Evolutionary conservation across 1,284 basidiomycete genomes (phyloP).

Genomic region (Pseudozyma pruni): DNA sequence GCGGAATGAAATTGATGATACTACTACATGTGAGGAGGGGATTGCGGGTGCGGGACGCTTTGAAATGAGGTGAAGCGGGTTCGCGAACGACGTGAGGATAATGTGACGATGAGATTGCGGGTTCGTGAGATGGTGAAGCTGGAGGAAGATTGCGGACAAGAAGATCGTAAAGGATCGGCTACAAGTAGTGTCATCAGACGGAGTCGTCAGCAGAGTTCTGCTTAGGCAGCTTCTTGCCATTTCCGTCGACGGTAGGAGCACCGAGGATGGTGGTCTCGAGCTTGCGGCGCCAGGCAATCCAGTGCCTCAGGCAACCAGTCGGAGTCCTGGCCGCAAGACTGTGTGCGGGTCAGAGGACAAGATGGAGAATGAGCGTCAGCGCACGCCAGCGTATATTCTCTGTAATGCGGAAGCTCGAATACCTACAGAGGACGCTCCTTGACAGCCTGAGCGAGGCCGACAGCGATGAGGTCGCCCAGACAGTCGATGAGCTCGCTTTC

Average conservation of each 20-base stretch:
- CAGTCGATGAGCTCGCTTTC: slow-evolving; percentile 14
- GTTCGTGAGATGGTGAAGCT: not conserved
- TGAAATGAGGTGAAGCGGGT: too few relatives aligned
- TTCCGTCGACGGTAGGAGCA: slow-evolving; percentile 11
- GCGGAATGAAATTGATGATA: not conserved
- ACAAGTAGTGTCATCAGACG: not conserved
- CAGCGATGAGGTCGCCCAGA: not conserved
- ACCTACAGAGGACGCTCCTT: slow-evolving; percentile 17
- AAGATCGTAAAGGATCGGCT: too few relatives aligned
- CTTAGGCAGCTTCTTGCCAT: slow-evolving; percentile 17
- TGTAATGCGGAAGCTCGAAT: not conserved
- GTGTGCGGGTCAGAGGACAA: not conserved
- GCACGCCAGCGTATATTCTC: too few relatives aligned
- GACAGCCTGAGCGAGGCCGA: slow-evolving; percentile 7
- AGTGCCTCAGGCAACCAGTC: slow-evolving; percentile 3
- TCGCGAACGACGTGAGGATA: not conserved
- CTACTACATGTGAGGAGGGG: too few relatives aligned
- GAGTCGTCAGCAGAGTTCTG: too few relatives aligned
- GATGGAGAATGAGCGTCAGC: not conserved
- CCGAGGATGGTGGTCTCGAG: slow-evolving; percentile 10
- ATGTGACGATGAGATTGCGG: too few relatives aligned
- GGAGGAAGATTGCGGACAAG: not conserved
- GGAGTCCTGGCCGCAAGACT: slow-evolving; percentile 3
- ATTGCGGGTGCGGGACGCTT: too few relatives aligned
- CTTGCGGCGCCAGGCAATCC: slow-evolving; percentile 13